phyloP scores from a whole-genome alignment of 2,329 filamentous ascomycete species.

The Pseudocercospora fuligena region DNA sequence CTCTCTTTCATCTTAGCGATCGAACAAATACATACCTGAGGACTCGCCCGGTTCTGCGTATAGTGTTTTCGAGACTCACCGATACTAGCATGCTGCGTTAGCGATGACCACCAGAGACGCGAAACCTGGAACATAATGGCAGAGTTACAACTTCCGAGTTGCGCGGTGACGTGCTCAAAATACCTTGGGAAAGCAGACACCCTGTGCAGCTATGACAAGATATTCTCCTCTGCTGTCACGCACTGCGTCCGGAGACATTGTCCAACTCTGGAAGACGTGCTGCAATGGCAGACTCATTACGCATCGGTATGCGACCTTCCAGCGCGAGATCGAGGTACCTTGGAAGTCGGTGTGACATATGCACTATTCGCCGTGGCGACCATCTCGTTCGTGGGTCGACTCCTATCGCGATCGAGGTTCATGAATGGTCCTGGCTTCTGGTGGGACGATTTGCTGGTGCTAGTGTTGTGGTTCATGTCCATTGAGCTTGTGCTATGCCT shows the following conservation, averaged over 20 bases:
- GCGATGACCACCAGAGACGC: neutral
- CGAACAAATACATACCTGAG: neutral
- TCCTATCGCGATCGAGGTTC: slow-evolving; percentile 15
- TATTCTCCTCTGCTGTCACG: slow-evolving; percentile 21
- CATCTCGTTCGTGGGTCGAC: slow-evolving; percentile 9
- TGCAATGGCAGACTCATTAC: slow-evolving; percentile 24
- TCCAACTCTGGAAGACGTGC: slow-evolving; percentile 14
- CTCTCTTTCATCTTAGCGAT: neutral
- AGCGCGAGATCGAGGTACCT: slow-evolving; percentile 8
- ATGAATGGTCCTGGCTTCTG: slow-evolving; percentile 23
- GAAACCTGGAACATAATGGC: neutral
- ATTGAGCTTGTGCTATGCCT: slow-evolving; percentile 15
- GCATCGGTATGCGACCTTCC: slow-evolving; percentile 15
- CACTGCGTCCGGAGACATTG: slow-evolving; percentile 18
- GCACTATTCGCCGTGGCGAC: slow-evolving; percentile 14
- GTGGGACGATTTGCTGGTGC: slow-evolving; percentile 23
- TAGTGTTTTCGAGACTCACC: neutral
- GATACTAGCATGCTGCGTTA: neutral
- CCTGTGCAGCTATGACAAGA: slow-evolving; percentile 10
- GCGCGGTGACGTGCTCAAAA: neutral
- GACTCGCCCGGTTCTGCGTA: neutral
- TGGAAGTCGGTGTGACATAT: slow-evolving; percentile 12
- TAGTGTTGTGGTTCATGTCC: slow-evolving; percentile 11
- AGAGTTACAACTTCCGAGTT: neutral
- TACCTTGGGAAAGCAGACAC: neutral